Conservation (phyloP, 331 rosid genomes). For the Arachis monticola region DNA sequence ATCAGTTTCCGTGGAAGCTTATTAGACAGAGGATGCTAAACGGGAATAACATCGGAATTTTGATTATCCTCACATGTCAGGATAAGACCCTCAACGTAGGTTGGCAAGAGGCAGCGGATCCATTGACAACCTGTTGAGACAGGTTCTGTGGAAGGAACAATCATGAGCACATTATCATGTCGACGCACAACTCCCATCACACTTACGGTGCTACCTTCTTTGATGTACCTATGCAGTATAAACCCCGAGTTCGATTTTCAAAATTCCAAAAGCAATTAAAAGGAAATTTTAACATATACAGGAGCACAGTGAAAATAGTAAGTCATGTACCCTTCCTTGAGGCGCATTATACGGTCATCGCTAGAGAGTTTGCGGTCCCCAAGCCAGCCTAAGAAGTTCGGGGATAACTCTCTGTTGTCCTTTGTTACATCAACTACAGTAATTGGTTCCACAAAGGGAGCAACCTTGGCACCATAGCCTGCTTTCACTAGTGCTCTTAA, state of each 20-base stretch:
- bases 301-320: slow-evolving; percentile 9
- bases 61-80: slow-evolving; percentile 86
- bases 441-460: slow-evolving; percentile 83
- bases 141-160: slow-evolving; percentile 81
- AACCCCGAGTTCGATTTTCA: slow-evolving; percentile 23
- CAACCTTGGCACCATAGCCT: slow-evolving; percentile 92
- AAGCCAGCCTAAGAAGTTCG: slow-evolving; percentile 86
- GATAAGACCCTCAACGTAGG: slow-evolving; percentile 77
- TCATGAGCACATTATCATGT: slow-evolving; percentile 92
- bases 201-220: slow-evolving; percentile 97
- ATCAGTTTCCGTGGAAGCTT: slow-evolving; percentile 30
- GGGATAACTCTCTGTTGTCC: slow-evolving; percentile 83
- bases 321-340: slow-evolving; percentile 86
- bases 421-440: slow-evolving; percentile 76
- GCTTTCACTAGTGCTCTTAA: slow-evolving; percentile 98
- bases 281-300: not conserved
- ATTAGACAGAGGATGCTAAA: slow-evolving; percentile 48
- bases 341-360: slow-evolving; percentile 87
- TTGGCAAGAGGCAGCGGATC: slow-evolving; percentile 87
- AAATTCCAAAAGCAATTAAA: slow-evolving; percentile 12
- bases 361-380: slow-evolving; percentile 84
- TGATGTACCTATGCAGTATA: slow-evolving; percentile 70
- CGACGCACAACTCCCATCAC: slow-evolving; percentile 95
- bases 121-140: slow-evolving; percentile 92
- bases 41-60: slow-evolving; percentile 84